A percentile compares a stretch with the other conserved stretches of the same genome.
Evolutionary conservation across 805 yeast species (phyloP).

Genomic region (Candida golubevii): DNA sequence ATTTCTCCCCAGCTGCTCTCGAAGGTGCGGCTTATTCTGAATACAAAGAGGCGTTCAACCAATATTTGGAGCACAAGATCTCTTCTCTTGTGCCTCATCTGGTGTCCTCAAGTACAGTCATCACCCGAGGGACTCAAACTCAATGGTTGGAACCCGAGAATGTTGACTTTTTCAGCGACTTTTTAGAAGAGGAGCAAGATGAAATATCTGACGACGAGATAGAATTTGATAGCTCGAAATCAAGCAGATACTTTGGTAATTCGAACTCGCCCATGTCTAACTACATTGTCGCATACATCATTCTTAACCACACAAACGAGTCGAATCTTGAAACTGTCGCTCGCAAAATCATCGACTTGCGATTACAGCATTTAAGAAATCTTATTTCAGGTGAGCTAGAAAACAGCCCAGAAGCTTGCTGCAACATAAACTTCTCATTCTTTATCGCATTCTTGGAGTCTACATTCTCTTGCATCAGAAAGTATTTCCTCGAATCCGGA

Average conservation of each 20-base stretch:
- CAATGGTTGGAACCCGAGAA: conserved; percentile 15
- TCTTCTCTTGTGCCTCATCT: conserved; percentile 20
- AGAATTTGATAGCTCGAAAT: neutral
- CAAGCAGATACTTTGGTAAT: conserved; percentile 2
- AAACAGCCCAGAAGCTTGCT: neutral
- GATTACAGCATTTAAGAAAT: conserved; percentile 19
- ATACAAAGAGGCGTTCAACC: conserved; percentile 23
- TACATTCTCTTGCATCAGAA: conserved; percentile 24
- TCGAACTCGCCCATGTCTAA: conserved; percentile 26
- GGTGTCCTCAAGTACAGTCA: neutral
- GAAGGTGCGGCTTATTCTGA: conserved; percentile 14
- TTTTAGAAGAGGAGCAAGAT: conserved; percentile 7
- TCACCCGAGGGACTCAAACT: neutral
- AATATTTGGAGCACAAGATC: conserved; percentile 24
- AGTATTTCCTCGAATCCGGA: conserved; percentile 19
- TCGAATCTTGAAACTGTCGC: conserved; percentile 19
- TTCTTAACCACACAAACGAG: conserved; percentile 20
- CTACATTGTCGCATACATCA: conserved; percentile 28
- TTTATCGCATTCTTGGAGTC: conserved; percentile 32
- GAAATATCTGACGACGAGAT: conserved; percentile 10
- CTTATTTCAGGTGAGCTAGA: neutral
- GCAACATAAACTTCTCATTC: conserved; percentile 23
- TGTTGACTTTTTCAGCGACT: conserved; percentile 16
- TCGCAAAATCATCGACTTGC: conserved; percentile 21
- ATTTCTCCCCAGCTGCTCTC: conserved; percentile 12